Evolutionary conservation across 1,284 basidiomycete genomes (phyloP), one percentile per base, ranked within the genome.

Genomic region (Xerocomus minutiporus): DNA sequence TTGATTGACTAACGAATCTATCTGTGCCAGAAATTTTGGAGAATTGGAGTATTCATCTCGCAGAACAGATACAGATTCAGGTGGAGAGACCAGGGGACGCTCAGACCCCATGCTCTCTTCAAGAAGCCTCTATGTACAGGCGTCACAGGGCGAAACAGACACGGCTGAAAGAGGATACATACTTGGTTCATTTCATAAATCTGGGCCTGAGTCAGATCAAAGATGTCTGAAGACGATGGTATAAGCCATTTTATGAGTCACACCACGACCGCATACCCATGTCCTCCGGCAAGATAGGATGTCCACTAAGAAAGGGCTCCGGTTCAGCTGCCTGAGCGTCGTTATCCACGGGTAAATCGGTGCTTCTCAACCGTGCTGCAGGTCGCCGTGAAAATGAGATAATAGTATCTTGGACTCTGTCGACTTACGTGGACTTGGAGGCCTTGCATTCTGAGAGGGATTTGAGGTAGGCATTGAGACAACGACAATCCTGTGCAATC

Each of bases 1-100:
- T 50, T 75, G 64, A 59, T 61, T 55, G 54, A 71, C 67, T 61
- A 86, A 63, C 70, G 79, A 82, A 59, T 87, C 80, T 54, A 93
- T 85, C 67, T 87, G 88, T 52, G 78, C 73, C 9, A 86, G 64
- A 59, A 91, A 88, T 8, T 72, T 64, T 2, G 71, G 68, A 1
- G 77, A 75, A 35, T 75, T 76, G 55, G 81, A 75, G 66, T 91
- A 92, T 71, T 93, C 90, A 7, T 68, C 71, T 32, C 81, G 77
- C 42, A 87, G 70, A 4, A 73, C 66, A 2, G 74, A 66, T 54
- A 84, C 79, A 2, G 79, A 72, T 20, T 71, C 69, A 17, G 81
- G 66, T 12, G 67, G 61, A 48, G 77, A 75, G 50, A 88, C 75
- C 38, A 86, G 67, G 5, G 82, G 82, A 15, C 77, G 72, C 34